Conservation (phyloP, 1,284 basidiomycete species). For the Ceratobasidium sp. region DNA sequence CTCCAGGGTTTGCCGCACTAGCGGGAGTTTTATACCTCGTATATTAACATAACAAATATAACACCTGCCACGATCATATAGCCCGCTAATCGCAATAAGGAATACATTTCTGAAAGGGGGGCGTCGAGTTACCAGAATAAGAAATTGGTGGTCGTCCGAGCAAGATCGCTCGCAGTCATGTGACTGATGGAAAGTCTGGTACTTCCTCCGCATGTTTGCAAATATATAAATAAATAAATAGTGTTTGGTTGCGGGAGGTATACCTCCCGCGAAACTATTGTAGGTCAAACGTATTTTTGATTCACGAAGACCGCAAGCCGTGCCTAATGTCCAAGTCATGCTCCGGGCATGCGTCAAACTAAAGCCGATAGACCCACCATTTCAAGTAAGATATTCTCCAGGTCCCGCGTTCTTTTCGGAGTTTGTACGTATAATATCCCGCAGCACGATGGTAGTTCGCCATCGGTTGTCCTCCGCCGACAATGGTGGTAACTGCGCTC, state of each 20-base stretch:
- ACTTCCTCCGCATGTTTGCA: too few species aligned
- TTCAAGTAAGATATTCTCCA: conserved; percentile 34
- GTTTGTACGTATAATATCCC: conserved; percentile 25
- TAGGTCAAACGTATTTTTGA: neutral
- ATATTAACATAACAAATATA: neutral
- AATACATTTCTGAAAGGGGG: neutral
- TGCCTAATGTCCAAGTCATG: conserved; percentile 3
- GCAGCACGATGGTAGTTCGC: conserved; percentile 12
- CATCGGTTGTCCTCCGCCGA: neutral
- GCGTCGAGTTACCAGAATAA: neutral
- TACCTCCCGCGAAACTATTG: too few species aligned
- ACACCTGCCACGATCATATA: neutral
- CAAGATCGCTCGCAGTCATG: neutral
- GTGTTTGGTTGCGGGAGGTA: too few species aligned
- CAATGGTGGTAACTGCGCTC: conserved; percentile 30
- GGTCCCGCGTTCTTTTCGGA: conserved; percentile 17
- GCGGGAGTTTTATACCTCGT: neutral
- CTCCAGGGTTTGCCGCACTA: neutral
- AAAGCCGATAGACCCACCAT: conserved; percentile 1
- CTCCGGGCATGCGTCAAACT: neutral
- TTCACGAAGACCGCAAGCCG: neutral
- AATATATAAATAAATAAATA: too few species aligned
- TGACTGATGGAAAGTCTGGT: neutral
- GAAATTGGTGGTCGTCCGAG: neutral
- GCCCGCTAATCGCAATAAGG: neutral